phyloP scores from a whole-genome alignment of 306 rosid genomes.

The Quillaja saponaria region DNA sequence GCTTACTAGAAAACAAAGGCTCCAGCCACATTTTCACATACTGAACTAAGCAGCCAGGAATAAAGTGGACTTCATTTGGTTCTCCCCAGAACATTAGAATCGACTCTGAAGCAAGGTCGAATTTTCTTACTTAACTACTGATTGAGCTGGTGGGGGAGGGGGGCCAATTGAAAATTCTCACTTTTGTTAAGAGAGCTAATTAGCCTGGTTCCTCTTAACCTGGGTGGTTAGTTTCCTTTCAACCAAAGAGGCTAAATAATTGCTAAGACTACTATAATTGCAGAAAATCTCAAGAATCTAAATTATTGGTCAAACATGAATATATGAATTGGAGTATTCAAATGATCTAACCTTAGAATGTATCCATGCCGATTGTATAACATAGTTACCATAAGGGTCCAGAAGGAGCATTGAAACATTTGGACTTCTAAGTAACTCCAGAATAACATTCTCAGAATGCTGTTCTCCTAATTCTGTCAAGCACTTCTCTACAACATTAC shows the following conservation, averaged over 20 bases:
- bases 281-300: not conserved
- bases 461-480: conserved; percentile 32
- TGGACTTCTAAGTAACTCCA: conserved; percentile 44
- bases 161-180: too few relatives aligned
- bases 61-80: not conserved
- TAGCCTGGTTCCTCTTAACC: too few relatives aligned
- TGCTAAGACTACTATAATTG: not conserved
- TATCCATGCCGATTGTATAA: conserved; percentile 47
- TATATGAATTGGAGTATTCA: not conserved
- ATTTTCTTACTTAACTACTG: too few relatives aligned
- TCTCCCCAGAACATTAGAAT: not conserved
- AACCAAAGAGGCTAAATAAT: not conserved
- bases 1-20: not conserved
- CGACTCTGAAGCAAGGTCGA: too few relatives aligned
- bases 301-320: conserved; percentile 5
- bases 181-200: not conserved
- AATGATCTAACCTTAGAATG: conserved; percentile 51
- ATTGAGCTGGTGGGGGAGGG: too few relatives aligned
- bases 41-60: not conserved
- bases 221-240: too few relatives aligned
- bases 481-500: conserved; percentile 80
- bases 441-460: conserved; percentile 28
- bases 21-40: not conserved
- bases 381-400: conserved; percentile 70
- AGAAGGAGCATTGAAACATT: conserved; percentile 46